These are phyloP conservation scores for Laetiporus sulphureus DNA, from an alignment of 1,284 basidiomycete genomes.

Conservation along the genomic window DNA sequence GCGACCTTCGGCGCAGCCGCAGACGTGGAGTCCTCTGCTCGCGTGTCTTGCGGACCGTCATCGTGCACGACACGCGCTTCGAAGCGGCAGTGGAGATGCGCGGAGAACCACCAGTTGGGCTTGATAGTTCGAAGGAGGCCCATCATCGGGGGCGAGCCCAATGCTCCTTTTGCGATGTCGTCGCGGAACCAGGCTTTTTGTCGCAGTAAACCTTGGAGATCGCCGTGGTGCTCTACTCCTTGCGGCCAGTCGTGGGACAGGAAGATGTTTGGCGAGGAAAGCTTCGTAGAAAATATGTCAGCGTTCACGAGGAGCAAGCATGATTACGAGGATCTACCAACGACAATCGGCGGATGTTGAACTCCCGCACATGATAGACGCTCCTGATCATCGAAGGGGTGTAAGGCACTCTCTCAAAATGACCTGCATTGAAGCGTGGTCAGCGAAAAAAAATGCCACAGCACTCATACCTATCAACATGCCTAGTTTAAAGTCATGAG, in stretches of 20 bases:
- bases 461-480: constrained; percentile 16
- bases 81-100: constrained; percentile 87
- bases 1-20: constrained; percentile 3
- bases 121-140: constrained; percentile 68
- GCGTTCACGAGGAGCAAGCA: neutral
- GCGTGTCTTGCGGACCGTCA: neutral
- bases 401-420: constrained; percentile 68
- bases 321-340: constrained; percentile 44
- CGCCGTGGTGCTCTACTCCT: constrained; percentile 78
- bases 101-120: constrained; percentile 94
- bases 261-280: constrained; percentile 66
- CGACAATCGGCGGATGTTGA: constrained; percentile 75
- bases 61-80: constrained; percentile 64
- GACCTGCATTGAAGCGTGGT: constrained; percentile 39
- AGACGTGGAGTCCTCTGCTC: neutral
- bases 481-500: constrained; percentile 75
- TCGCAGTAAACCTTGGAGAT: constrained; percentile 59
- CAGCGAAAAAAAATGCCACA: neutral
- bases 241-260: constrained; percentile 98
- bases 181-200: constrained; percentile 79
- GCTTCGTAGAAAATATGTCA: constrained; percentile 29
- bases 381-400: constrained; percentile 69
- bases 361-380: constrained; percentile 90
- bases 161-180: constrained; percentile 65
- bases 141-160: constrained; percentile 90